Conservation (phyloP, 2,329 filamentous ascomycete genomes). For the Colletotrichum tropicicola region DNA sequence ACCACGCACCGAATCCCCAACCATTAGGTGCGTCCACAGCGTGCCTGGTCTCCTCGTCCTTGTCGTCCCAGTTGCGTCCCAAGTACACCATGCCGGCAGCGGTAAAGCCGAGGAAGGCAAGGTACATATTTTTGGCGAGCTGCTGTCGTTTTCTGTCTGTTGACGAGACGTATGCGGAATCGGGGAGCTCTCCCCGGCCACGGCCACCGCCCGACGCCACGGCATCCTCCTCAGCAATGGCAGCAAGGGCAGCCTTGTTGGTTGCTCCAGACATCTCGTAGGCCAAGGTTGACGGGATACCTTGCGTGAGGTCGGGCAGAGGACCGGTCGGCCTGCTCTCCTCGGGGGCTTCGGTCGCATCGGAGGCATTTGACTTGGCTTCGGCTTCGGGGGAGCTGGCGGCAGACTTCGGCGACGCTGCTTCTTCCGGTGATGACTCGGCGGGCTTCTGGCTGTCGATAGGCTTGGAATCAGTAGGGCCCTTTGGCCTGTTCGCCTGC, state of each 20-base stretch:
- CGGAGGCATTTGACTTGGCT: slow-evolving; percentile 17
- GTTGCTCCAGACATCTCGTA: slow-evolving; percentile 68
- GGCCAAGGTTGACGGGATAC: slow-evolving; percentile 90
- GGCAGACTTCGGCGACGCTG: slow-evolving; percentile 10
- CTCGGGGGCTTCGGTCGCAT: slow-evolving; percentile 23
- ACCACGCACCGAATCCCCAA: slow-evolving; percentile 80
- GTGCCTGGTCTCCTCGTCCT: slow-evolving; percentile 76
- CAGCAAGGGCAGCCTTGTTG: slow-evolving; percentile 34
- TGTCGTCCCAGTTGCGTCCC: slow-evolving; percentile 88
- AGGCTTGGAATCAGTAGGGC: slow-evolving; percentile 8
- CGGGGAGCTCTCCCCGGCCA: slow-evolving; percentile 73
- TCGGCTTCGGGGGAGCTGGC: slow-evolving; percentile 11
- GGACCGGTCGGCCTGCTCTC: slow-evolving; percentile 55
- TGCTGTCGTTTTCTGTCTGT: slow-evolving; percentile 82
- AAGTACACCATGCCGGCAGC: slow-evolving; percentile 75
- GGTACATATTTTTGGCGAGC: slow-evolving; percentile 80
- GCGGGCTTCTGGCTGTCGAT: slow-evolving; percentile 15
- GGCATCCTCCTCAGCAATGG: slow-evolving; percentile 39
- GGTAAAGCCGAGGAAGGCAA: slow-evolving; percentile 63
- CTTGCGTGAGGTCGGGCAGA: slow-evolving; percentile 90
- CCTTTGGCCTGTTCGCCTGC: slow-evolving; percentile 21
- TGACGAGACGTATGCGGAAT: slow-evolving; percentile 88
- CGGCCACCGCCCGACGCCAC: slow-evolving; percentile 57
- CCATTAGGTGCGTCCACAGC: slow-evolving; percentile 77
- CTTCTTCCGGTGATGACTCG: slow-evolving; percentile 2